phyloP scores from a whole-genome alignment of 352 stramenopile genomes.

The Pythium sukuiense region DNA sequence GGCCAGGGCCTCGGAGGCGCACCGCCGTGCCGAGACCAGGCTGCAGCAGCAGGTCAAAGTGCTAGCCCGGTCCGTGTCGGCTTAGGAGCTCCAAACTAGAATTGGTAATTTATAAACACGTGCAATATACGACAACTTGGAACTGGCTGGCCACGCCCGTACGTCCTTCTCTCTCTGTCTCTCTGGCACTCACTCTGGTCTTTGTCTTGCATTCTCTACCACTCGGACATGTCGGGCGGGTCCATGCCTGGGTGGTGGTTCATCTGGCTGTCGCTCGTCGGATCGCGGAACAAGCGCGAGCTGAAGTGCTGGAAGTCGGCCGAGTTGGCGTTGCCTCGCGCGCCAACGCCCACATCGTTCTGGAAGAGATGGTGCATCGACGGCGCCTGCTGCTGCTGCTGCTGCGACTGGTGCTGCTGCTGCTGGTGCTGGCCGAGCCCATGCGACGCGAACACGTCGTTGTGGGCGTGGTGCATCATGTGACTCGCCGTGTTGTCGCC shows the following conservation, averaged over 20 bases:
- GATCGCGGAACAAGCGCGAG: conserved; percentile 44
- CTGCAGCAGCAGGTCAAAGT: conserved; percentile 68
- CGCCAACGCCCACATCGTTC: conserved; percentile 8
- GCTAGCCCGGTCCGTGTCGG: conserved; percentile 53
- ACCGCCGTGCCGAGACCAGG: conserved; percentile 50
- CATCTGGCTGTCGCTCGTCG: conserved; percentile 30
- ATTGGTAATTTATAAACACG: conserved; percentile 21
- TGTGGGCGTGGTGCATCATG: conserved; percentile 23
- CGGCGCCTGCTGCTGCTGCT: conserved; percentile 36
- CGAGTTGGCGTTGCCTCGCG: conserved; percentile 2
- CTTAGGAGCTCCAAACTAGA: background rate
- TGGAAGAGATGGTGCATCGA: conserved; percentile 31
- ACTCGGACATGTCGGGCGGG: conserved; percentile 60
- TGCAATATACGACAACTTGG: conserved; percentile 1
- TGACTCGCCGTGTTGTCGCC: conserved; percentile 10
- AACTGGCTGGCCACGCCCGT: background rate
- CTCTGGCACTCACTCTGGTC: no score
- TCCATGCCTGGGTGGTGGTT: conserved; percentile 42
- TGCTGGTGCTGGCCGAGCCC: conserved; percentile 11
- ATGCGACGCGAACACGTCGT: conserved; percentile 20
- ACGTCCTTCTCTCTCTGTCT: no score
- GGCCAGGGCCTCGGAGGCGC: conserved; percentile 42
- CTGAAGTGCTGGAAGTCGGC: conserved; percentile 48
- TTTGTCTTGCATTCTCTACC: conserved; percentile 5
- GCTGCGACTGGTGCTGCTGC: conserved; percentile 32